phyloP scores from a whole-genome alignment of 768 basidiomycete species.

The Hericium coralloides region DNA sequence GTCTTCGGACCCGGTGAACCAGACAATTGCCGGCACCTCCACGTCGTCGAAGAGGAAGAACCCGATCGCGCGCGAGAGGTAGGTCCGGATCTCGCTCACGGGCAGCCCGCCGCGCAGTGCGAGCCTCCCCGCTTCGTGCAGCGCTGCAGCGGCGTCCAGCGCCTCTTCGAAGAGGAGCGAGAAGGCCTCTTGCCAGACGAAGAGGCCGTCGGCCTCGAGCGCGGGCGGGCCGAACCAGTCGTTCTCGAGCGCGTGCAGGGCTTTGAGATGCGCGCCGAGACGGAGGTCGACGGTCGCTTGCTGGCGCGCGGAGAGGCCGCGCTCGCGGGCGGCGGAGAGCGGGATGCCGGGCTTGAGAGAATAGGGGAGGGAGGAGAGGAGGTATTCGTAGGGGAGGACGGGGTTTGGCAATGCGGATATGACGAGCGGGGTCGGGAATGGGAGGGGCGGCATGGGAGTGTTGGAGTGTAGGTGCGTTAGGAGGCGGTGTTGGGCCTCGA shows the following conservation, averaged over 20 bases:
- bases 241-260: conserved; percentile 65
- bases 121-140: conserved; percentile 11
- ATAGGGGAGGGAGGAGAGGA: conserved; percentile 29
- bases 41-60: conserved; percentile 73
- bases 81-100: conserved; percentile 35
- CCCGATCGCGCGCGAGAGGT: conserved; percentile 62
- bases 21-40: conserved; percentile 58
- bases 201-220: conserved; percentile 26
- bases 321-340: conserved; percentile 28
- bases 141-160: conserved; percentile 33
- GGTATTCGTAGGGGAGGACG: conserved; percentile 34
- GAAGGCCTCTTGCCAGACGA: conserved; percentile 75
- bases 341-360: background rate
- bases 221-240: conserved; percentile 62
- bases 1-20: conserved; percentile 33
- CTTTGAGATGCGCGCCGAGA: conserved; percentile 50
- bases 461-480: background rate
- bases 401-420: background rate
- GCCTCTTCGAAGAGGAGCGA: conserved; percentile 47
- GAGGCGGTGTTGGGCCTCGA: background rate
- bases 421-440: background rate
- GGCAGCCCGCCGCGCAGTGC: conserved; percentile 18
- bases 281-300: conserved; percentile 45
- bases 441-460: background rate
- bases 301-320: conserved; percentile 28